These are phyloP conservation scores for Mycosphaerella arachidis DNA, from an alignment of 2,329 filamentous ascomycete species.

Conservation along the genomic window DNA sequence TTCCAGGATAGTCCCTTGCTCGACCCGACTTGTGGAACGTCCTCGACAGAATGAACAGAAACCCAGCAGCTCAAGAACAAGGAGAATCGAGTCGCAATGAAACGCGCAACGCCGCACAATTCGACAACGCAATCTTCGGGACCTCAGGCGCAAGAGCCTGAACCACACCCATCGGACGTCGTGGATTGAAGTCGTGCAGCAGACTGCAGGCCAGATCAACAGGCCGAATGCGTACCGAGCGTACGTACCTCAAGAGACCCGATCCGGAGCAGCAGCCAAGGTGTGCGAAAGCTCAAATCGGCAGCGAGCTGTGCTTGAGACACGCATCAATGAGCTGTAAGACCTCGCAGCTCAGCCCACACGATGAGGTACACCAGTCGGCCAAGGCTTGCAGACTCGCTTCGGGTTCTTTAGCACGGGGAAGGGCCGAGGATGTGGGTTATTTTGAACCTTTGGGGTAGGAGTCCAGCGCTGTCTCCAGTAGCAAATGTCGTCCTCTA, in stretches of 20 bases:
- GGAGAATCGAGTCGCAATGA: not conserved
- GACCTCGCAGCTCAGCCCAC: not conserved
- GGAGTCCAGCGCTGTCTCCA: not conserved
- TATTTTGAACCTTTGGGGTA: not conserved
- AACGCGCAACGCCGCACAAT: not conserved
- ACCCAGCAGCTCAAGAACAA: not conserved
- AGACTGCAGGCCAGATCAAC: not conserved
- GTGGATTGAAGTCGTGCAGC: conserved; percentile 3
- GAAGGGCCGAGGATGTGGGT: not conserved
- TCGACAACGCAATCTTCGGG: not conserved
- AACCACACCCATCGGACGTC: not conserved
- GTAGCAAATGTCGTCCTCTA: not conserved
- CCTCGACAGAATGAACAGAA: not conserved
- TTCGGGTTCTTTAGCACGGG: not conserved
- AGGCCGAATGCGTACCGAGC: not conserved
- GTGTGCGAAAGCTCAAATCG: not conserved
- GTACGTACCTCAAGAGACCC: not conserved
- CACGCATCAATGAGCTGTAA: conserved; percentile 1
- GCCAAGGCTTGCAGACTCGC: not conserved
- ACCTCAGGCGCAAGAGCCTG: not conserved
- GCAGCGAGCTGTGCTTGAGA: not conserved
- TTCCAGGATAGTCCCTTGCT: not conserved
- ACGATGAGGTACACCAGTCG: not conserved
- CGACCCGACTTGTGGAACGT: not conserved
- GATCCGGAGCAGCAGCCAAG: not conserved